A percentile compares a stretch with the other conserved stretches of the same genome.
Conservation (phyloP, 2,329 filamentous ascomycete species). For the Aspergillus pseudoterreus region DNA sequence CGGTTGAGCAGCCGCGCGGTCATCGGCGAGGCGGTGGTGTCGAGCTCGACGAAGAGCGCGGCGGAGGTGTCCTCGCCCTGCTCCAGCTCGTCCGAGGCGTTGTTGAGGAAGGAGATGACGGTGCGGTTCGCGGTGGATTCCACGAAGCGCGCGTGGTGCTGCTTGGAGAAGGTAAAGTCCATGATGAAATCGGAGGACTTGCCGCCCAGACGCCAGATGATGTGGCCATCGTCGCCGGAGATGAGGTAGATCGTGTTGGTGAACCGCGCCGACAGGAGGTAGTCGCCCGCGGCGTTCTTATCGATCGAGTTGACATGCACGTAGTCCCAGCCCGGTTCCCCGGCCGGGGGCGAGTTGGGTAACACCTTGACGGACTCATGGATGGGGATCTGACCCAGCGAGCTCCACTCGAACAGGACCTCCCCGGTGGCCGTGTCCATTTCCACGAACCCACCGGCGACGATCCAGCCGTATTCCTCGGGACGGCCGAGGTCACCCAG, state of each 20-base stretch:
- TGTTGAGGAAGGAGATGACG: constrained; percentile 33
- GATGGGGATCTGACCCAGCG: constrained; percentile 28
- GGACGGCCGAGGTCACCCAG: constrained; percentile 30
- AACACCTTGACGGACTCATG: constrained; percentile 27
- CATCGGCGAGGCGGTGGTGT: constrained; percentile 24
- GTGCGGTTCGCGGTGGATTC: constrained; percentile 27
- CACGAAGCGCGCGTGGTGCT: constrained; percentile 36
- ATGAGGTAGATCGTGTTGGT: constrained; percentile 38
- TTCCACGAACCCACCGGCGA: constrained; percentile 37
- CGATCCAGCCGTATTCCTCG: constrained; percentile 26
- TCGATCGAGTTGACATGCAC: constrained; percentile 41
- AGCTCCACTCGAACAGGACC: constrained; percentile 36
- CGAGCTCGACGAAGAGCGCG: constrained; percentile 30
- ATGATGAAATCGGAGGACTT: constrained; percentile 25
- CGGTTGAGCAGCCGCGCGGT: constrained; percentile 26
- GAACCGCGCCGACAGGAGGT: constrained; percentile 38
- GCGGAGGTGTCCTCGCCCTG: constrained; percentile 26
- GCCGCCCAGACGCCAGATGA: constrained; percentile 41
- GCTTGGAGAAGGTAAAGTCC: constrained; percentile 35
- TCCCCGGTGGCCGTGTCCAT: constrained; percentile 33
- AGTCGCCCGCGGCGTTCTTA: constrained; percentile 38
- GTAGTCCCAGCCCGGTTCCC: constrained; percentile 29
- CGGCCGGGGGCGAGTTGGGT: constrained; percentile 3
- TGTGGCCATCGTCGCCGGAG: constrained; percentile 32
- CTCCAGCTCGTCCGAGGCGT: constrained; percentile 29